A percentile compares a stretch with the other conserved stretches of the same genome.
Evolutionary conservation across 1,284 basidiomycete genomes (phyloP).

Genomic region (Pascua guehoae): DNA sequence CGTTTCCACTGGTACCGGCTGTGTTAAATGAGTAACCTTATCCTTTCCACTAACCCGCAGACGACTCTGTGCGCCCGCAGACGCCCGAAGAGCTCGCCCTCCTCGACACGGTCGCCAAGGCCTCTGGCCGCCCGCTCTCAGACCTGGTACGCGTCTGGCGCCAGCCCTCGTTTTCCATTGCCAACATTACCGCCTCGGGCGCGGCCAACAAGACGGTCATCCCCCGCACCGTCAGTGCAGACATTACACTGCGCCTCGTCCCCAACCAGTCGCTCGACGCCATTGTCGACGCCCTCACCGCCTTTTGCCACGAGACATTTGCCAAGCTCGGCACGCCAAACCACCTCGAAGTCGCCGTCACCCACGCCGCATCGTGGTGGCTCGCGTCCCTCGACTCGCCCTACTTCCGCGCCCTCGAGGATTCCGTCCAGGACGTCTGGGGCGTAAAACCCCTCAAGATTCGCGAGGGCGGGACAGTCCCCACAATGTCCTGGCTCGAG

Average conservation of each 20-base stretch:
- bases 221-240: conserved; percentile 71
- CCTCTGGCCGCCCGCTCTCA: conserved; percentile 62
- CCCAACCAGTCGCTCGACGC: conserved; percentile 77
- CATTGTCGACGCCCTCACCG: conserved; percentile 62
- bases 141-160: conserved; percentile 73
- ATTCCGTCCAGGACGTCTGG: conserved; percentile 80
- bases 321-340: conserved; percentile 64
- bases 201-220: conserved; percentile 65
- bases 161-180: conserved; percentile 44
- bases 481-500: conserved; percentile 87
- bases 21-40: not conserved
- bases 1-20: not conserved
- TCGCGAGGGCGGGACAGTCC: conserved; percentile 84
- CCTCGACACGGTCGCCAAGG: conserved; percentile 63
- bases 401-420: conserved; percentile 79
- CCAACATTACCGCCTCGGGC: conserved; percentile 39
- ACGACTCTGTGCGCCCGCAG: conserved; percentile 67
- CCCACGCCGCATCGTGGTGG: conserved; percentile 94
- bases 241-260: conserved; percentile 84
- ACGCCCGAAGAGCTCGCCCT: conserved; percentile 64
- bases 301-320: conserved; percentile 64
- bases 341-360: conserved; percentile 67
- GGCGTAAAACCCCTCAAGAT: conserved; percentile 77
- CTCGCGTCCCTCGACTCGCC: conserved; percentile 74
- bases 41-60: conserved; percentile 48